phyloP scores from a whole-genome alignment of 306 rosid genomes.

The Trifolium repens region DNA sequence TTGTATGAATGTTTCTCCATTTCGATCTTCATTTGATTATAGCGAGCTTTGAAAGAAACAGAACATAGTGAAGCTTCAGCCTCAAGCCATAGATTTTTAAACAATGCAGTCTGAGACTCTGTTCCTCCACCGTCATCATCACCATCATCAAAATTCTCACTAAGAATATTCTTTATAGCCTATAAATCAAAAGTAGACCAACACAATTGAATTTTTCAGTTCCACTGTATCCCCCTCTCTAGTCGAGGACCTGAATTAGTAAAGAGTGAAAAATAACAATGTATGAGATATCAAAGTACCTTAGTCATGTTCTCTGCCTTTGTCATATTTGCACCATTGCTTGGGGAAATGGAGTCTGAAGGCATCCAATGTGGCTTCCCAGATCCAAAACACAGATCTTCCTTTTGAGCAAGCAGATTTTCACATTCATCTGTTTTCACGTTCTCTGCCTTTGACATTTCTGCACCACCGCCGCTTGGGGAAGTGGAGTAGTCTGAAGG shows the following conservation, averaged over 20 bases:
- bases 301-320: constrained; percentile 68
- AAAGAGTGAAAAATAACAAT: constrained; percentile 19
- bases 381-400: constrained; percentile 39
- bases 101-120: constrained; percentile 61
- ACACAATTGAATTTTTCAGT: constrained; percentile 20
- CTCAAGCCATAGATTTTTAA: constrained; percentile 91
- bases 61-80: constrained; percentile 95
- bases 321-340: constrained; percentile 45
- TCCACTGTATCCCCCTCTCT: neutral
- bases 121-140: constrained; percentile 54
- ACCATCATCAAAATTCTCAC: constrained; percentile 64
- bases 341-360: constrained; percentile 46
- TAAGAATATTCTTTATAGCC: constrained; percentile 78
- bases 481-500: constrained; percentile 45
- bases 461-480: constrained; percentile 24
- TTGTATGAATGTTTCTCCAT: constrained; percentile 58
- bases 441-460: neutral
- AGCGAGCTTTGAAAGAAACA: constrained; percentile 69
- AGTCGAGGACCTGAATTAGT: neutral
- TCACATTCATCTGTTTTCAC: constrained; percentile 32
- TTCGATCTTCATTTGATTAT: constrained; percentile 68
- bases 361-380: constrained; percentile 41
- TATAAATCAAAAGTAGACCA: constrained; percentile 44
- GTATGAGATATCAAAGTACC: constrained; percentile 53
- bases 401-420: constrained; percentile 42